A percentile compares a stretch with the other conserved stretches of the same genome.
Conservation (phyloP, 257 asterid species). For the Lycium ferocissimum region DNA sequence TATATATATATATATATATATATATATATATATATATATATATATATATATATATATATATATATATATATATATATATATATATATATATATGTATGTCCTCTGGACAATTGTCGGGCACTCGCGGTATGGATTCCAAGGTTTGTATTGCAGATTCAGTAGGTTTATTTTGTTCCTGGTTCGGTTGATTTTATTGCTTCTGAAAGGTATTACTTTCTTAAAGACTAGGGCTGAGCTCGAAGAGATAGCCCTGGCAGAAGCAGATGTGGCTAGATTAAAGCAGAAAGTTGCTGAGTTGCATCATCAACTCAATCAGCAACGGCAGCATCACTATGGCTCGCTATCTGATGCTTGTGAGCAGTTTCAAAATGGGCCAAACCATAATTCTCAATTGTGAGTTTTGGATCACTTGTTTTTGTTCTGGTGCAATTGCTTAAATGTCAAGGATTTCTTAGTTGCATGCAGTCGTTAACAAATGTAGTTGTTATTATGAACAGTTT, state of each 20-base stretch:
- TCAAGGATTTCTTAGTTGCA: conserved; percentile 22
- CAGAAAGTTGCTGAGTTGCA: conserved; percentile 98
- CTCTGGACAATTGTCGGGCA: conserved; percentile 76
- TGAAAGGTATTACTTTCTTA: conserved; percentile 32
- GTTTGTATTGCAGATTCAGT: conserved; percentile 45
- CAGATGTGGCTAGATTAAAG: conserved; percentile 94
- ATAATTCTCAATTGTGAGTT: conserved; percentile 68
- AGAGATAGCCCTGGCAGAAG: conserved; percentile 99
- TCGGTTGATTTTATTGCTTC: neutral
- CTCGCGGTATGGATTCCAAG: conserved; percentile 93
- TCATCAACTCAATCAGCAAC: conserved; percentile 95
- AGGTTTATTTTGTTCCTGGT: neutral
- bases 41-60: too few relatives aligned
- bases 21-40: too few relatives aligned
- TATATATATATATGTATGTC: too few relatives aligned
- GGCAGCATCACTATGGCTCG: conserved; percentile 86
- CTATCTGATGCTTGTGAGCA: conserved; percentile 74
- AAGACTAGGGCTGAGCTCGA: conserved; percentile 98
- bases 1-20: too few relatives aligned
- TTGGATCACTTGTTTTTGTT: neutral
- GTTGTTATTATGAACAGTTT: neutral
- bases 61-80: too few relatives aligned
- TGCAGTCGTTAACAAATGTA: neutral
- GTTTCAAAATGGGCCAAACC: conserved; percentile 60
- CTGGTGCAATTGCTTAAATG: conserved; percentile 13